Percentiles rank a stretch among this genome's conserved stretches.
phyloP scores from a whole-genome alignment of 768 basidiomycete genomes.

The Leucosporidium creatinivorum region DNA sequence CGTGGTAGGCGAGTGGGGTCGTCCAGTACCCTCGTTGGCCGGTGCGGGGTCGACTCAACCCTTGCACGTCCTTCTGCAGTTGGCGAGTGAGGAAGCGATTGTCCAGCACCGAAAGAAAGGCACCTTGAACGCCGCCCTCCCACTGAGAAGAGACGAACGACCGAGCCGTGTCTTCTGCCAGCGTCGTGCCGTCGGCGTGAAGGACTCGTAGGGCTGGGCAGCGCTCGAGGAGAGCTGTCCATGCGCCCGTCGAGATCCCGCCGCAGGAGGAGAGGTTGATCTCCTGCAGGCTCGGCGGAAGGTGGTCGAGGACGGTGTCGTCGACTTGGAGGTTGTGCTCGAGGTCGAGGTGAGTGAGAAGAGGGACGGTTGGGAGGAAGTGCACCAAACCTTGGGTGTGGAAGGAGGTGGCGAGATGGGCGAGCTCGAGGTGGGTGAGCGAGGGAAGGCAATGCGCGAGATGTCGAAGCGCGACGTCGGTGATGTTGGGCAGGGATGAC shows the following conservation, averaged over 20 bases:
- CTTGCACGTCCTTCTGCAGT: not conserved
- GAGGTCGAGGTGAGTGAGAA: not conserved
- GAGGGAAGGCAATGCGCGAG: slow-evolving; percentile 62
- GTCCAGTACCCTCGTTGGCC: not conserved
- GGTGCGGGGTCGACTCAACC: not conserved
- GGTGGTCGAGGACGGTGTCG: not conserved
- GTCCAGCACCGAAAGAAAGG: not conserved
- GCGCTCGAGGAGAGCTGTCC: not conserved
- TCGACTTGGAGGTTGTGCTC: not conserved
- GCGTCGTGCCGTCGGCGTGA: not conserved
- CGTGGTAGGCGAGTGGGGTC: not conserved
- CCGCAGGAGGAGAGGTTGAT: not conserved
- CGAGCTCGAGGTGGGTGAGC: slow-evolving; percentile 71
- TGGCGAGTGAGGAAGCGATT: not conserved
- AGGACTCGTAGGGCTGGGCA: not conserved
- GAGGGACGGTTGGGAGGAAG: not conserved
- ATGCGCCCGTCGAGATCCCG: not conserved
- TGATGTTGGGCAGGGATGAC: slow-evolving; percentile 63
- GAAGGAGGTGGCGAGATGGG: slow-evolving; percentile 57
- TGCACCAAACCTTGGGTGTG: slow-evolving; percentile 53
- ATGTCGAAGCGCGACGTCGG: slow-evolving; percentile 66
- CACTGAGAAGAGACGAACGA: not conserved
- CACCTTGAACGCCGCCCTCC: not conserved
- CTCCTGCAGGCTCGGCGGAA: not conserved
- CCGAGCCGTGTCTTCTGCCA: not conserved